phyloP scores from a whole-genome alignment of 257 asterid genomes.

The Marsdenia floribunda region DNA sequence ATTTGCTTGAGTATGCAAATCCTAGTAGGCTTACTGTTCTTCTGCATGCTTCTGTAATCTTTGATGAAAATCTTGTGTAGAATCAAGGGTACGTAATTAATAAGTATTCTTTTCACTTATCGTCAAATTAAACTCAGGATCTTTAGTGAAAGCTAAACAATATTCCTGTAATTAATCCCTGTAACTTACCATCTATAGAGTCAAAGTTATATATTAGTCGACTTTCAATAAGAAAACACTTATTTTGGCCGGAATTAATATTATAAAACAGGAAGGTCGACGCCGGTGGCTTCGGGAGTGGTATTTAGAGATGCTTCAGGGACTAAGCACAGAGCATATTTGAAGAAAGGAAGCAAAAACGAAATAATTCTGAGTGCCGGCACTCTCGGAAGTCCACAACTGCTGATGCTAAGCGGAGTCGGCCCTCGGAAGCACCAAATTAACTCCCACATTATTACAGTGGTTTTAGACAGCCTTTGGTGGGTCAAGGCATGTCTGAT shows the following conservation, averaged over 20 bases:
- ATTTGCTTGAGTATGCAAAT: slow-evolving; percentile 55
- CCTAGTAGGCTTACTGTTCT: slow-evolving; percentile 45
- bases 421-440: slow-evolving; percentile 66
- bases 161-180: too few relatives aligned
- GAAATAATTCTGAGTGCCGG: slow-evolving; percentile 64
- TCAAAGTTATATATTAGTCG: too few relatives aligned
- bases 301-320: slow-evolving; percentile 62
- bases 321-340: slow-evolving; percentile 46
- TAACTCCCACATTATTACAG: slow-evolving; percentile 42
- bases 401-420: slow-evolving; percentile 74
- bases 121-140: too few relatives aligned
- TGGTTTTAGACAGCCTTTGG: slow-evolving; percentile 56
- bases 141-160: too few relatives aligned
- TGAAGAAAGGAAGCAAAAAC: slow-evolving; percentile 42
- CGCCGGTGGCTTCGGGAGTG: slow-evolving; percentile 63
- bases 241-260: too few relatives aligned
- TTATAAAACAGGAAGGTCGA: slow-evolving; percentile 8
- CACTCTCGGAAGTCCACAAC: slow-evolving; percentile 26
- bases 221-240: too few relatives aligned
- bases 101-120: not conserved
- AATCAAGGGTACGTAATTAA: slow-evolving; percentile 40
- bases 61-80: slow-evolving; percentile 44
- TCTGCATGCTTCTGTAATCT: slow-evolving; percentile 66
- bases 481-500: slow-evolving; percentile 88
- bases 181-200: too few relatives aligned